Evolutionary conservation across 2,329 filamentous ascomycete genomes (phyloP), one percentile per base, ranked within the genome.

Genomic region (Dactylellina cionopaga): DNA sequence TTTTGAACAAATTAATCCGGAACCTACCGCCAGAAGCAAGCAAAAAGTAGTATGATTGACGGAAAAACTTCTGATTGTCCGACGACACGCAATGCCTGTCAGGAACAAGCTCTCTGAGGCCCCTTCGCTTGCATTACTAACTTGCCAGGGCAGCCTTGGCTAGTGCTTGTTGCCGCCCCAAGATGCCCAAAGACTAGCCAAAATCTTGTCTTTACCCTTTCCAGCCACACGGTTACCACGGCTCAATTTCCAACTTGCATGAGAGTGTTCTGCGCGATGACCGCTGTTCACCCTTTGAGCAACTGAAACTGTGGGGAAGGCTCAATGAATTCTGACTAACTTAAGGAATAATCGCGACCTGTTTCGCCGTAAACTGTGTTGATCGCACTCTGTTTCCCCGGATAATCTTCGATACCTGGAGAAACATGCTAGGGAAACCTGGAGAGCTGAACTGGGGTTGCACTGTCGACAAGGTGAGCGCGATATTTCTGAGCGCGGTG

Each of bases 321-420:
- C 46, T n/a, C 4, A 22, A 52, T 10, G 1, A 6, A 27, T 33
- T 24, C 27, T 31, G 29, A 13, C 35, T 37, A 55, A 29, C 47
- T 4, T 25, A 62, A 47, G 66, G 51, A 39, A 27, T 25, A 29
- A 71, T 52, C 58, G 58, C 65, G 33, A 19, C 41, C 64, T 58
- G 66, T 71, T 71, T 71, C 51, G 66, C 66, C 66, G 66, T 71
- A 31, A 64, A 71, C 33, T 71, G 66, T 71, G 66, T 71, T 71
- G 66, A 24, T 64, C 58, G 9, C 37, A 27, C 13, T 22, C 41
- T 17, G 43, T 37, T 71, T 63, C 66, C 58, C 58, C 58, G 66
- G 59, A 63, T 51, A 71, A 71, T 54, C 59, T 64, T 54, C 24
- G 41, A 24, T 25, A 64, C 17, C 44, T 64, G 59, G 59, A 54